Conservation (phyloP, 495 filamentous ascomycete genomes). For the Penicillium antarcticum region DNA sequence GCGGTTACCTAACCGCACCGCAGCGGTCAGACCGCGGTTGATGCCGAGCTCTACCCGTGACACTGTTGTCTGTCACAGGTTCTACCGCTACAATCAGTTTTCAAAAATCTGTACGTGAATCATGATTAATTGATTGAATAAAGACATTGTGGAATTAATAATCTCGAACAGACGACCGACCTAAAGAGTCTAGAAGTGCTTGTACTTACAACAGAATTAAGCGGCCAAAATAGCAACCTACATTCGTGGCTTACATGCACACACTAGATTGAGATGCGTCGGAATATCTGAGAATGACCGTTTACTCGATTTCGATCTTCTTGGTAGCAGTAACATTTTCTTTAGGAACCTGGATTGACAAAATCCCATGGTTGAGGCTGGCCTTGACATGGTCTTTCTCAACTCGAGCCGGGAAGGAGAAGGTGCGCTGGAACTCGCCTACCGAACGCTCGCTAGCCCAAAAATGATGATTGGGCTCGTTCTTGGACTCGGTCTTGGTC, state of each 20-base stretch:
- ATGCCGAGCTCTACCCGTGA: too few relatives aligned
- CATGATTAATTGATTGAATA: too few relatives aligned
- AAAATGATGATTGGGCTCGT: slow-evolving; percentile 54
- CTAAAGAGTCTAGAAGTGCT: too few relatives aligned
- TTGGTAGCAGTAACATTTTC: slow-evolving; percentile 46
- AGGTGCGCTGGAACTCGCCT: slow-evolving; percentile 79
- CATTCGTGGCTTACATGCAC: not conserved
- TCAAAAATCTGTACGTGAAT: too few relatives aligned
- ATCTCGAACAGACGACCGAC: too few relatives aligned
- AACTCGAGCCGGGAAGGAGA: slow-evolving; percentile 74
- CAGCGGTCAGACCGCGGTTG: too few relatives aligned
- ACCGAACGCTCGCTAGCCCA: slow-evolving; percentile 82
- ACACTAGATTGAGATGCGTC: not conserved
- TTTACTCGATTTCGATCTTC: slow-evolving; percentile 62
- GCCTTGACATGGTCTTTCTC: slow-evolving; percentile 79
- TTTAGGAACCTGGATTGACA: slow-evolving; percentile 79
- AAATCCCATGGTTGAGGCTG: slow-evolving; percentile 72
- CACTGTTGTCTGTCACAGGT: too few relatives aligned
- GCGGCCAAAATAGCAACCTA: not conserved
- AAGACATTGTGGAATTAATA: too few relatives aligned
- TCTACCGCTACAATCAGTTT: too few relatives aligned
- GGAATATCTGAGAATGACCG: too few relatives aligned
- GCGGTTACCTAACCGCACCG: too few relatives aligned
- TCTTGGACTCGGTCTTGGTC: slow-evolving; percentile 22
- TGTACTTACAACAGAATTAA: not conserved